Percentiles rank a stretch among this genome's conserved stretches.
phyloP scores from a whole-genome alignment of 140 eudicot genomes.

The Stevia rebaudiana region DNA sequence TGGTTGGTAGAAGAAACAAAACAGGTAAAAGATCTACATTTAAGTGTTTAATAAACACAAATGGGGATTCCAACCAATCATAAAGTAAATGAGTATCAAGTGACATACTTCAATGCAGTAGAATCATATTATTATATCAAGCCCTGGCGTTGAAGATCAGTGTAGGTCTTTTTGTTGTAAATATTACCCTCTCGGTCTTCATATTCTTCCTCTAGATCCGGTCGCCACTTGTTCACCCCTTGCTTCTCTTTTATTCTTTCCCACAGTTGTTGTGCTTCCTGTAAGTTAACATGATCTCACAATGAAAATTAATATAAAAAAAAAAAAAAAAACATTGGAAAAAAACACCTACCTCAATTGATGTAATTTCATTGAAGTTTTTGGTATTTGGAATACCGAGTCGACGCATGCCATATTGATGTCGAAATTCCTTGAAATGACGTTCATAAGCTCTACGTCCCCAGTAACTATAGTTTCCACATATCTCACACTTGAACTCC shows the following conservation, averaged over 20 bases:
- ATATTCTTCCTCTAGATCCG: conserved; percentile 88
- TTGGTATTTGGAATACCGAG: conserved; percentile 98
- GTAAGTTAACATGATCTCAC: neutral
- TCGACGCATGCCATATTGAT: conserved; percentile 97
- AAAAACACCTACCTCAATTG: conserved; percentile 58
- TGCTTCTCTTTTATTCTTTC: conserved; percentile 72
- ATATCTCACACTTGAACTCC: conserved; percentile 97
- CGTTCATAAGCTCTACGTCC: conserved; percentile 98
- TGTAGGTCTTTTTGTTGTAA: conserved; percentile 69
- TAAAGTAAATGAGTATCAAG: neutral
- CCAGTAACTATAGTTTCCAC: conserved; percentile 97
- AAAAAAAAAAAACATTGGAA: neutral
- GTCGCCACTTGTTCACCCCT: conserved; percentile 90
- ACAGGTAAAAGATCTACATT: neutral
- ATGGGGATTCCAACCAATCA: neutral
- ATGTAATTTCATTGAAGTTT: conserved; percentile 87
- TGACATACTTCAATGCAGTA: conserved; percentile 5
- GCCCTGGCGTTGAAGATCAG: conserved; percentile 89
- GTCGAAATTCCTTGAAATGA: conserved; percentile 95
- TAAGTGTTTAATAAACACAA: neutral
- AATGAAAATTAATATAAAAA: neutral
- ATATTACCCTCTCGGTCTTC: conserved; percentile 86
- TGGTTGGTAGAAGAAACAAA: neutral
- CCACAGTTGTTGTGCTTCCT: conserved; percentile 86
- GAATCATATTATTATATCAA: conserved; percentile 34